Base-by-base conservation (phyloP, 345 rosid genomes). In the Eucalyptus decipiens region DNA sequence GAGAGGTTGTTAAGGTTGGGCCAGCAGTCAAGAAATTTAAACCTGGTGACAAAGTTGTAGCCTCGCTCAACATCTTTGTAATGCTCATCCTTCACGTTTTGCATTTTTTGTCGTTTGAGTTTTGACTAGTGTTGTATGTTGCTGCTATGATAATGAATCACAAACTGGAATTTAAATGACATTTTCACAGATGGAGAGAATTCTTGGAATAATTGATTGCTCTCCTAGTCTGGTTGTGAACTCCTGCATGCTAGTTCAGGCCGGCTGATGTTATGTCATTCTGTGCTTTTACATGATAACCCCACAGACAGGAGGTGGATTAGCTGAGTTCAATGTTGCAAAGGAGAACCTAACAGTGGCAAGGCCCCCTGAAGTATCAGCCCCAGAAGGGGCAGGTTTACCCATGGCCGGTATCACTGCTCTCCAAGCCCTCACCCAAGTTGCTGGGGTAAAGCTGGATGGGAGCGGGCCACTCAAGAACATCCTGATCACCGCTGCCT, bases 361-460 rank as follows among this genome's bases (percentile, higher is more conserved):
- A 28, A 93, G 98, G 93, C 96, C 97, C 1, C 91, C 91, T 12
- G 97, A 93, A 90, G 95, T 96, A 42, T 93, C 95, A 32, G 92
- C 98, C 89, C 95, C 96, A 40, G 97, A 95, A 49, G 97, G 90
- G 30, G 95, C 98, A 15, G 94, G 92, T 67, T 93, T 96, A 60
- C 95, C 95, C 26, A 90, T 96, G 62, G 98, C 99, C 37, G 96
- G 93, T 89, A 90, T 97, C 69, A 93, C 98, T 5, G 98, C 98
- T 52, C 92, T 92, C 87, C 94, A 94, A 88, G 95, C 95, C 87
- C 92, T 97, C 51, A 94, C 95, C 17, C 86, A 89, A 54, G 87
- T 91, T 37, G 97, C 96, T 7, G 98, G 97, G 67, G 21, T 97
- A 88, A 96, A 94, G 86, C 94, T 96, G 18, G 97, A 96, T 62